Percentiles rank a stretch among this genome's conserved stretches.
Evolutionary conservation across 139 green algal genomes (phyloP).

Genomic region (Raphidocelis subcapitata): DNA sequence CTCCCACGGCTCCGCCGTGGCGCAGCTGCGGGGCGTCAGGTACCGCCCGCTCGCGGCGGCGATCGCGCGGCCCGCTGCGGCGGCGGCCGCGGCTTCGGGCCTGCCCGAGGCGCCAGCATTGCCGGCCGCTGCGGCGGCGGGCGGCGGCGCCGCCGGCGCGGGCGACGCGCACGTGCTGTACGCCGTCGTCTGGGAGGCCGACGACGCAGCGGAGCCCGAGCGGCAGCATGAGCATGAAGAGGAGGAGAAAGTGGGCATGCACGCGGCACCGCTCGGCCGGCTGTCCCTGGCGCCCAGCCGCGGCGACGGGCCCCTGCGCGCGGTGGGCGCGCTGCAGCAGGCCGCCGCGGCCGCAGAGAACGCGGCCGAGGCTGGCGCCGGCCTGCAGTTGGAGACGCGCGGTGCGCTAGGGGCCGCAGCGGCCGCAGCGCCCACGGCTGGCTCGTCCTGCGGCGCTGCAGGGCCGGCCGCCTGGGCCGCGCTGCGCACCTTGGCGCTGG

Average conservation of each 20-base stretch:
- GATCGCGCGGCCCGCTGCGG: no score
- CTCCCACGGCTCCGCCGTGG: no score
- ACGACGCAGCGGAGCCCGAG: neutral
- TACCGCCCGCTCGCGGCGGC: no score
- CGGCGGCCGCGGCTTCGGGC: no score
- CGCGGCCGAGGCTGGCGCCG: neutral
- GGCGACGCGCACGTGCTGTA: no score
- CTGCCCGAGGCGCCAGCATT: no score
- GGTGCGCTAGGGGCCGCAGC: neutral
- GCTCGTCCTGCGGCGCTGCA: neutral
- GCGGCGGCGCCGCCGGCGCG: no score
- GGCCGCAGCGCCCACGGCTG: neutral
- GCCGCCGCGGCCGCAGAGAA: no score
- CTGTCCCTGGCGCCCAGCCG: neutral
- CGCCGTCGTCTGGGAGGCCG: neutral
- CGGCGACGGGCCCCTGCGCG: neutral
- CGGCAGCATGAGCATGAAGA: neutral
- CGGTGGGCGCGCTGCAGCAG: neutral
- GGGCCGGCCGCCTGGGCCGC: slow-evolving; percentile 9
- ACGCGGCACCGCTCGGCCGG: neutral
- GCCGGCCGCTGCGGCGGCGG: no score
- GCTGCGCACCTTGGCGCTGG: neutral
- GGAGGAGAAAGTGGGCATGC: neutral
- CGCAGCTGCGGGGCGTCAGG: no score
- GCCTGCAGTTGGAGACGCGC: neutral